A percentile compares a stretch with the other conserved stretches of the same genome.
These are phyloP conservation scores for Houttuynia cordata DNA, from an alignment of 164 flowering plant species.

Conservation along the genomic window DNA sequence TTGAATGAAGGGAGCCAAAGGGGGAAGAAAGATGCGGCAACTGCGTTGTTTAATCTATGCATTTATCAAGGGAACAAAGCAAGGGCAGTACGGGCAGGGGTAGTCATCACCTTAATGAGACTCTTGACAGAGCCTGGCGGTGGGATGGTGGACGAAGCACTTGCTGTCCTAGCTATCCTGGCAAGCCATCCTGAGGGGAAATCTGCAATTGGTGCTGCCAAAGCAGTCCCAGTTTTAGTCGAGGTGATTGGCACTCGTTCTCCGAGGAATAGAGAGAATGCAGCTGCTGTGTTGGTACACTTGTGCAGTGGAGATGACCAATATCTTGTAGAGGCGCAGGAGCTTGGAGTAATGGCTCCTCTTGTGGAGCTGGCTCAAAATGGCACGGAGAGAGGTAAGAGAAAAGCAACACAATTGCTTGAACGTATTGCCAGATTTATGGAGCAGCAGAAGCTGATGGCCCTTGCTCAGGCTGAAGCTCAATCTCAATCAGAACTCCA, in stretches of 20 bases:
- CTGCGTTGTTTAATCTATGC: conserved; percentile 93
- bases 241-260: conserved; percentile 74
- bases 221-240: conserved; percentile 69
- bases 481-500: conserved; percentile 10
- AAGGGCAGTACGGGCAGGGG: conserved; percentile 78
- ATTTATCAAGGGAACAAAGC: conserved; percentile 93
- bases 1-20: conserved; percentile 81
- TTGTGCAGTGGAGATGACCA: conserved; percentile 59
- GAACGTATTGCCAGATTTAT: conserved; percentile 52
- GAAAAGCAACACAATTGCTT: conserved; percentile 73
- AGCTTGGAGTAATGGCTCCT: conserved; percentile 47
- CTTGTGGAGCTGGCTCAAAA: conserved; percentile 54
- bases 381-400: conserved; percentile 82
- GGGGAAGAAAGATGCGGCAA: conserved; percentile 99
- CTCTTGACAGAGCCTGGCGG: conserved; percentile 69
- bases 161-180: conserved; percentile 77
- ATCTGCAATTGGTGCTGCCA: conserved; percentile 62
- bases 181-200: conserved; percentile 83
- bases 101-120: conserved; percentile 58
- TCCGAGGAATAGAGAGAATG: conserved; percentile 86
- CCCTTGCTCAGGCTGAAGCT: conserved; percentile 12
- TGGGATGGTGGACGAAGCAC: conserved; percentile 86
- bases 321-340: conserved; percentile 49
- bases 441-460: conserved; percentile 51
- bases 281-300: conserved; percentile 84